Conservation (phyloP, 192 early-diverging fungal genomes). For the Podila minutissima region DNA sequence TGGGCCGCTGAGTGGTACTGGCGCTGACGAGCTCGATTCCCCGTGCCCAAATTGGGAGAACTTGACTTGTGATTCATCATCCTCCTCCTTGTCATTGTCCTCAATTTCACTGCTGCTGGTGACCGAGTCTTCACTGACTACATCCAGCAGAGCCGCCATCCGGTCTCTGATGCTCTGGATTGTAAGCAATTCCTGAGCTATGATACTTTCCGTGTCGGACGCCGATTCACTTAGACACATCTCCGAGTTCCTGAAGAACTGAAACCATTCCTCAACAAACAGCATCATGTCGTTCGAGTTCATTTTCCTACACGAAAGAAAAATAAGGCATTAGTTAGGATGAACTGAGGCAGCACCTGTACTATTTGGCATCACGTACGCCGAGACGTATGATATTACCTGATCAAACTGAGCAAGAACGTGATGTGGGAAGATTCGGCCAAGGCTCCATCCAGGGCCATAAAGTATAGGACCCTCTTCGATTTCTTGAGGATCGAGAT, state of each 20-base stretch:
- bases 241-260: slow-evolving; percentile 14
- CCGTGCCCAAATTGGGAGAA: background rate
- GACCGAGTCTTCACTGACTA: slow-evolving; percentile 41
- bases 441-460: slow-evolving; percentile 60
- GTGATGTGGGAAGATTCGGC: slow-evolving; percentile 43
- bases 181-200: slow-evolving; percentile 17
- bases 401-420: slow-evolving; percentile 50
- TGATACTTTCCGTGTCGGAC: background rate
- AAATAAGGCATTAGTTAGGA: too few relatives aligned
- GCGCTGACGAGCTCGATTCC: background rate
- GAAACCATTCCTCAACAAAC: slow-evolving; percentile 41
- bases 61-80: background rate
- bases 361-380: too few relatives aligned
- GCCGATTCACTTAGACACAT: background rate
- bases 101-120: slow-evolving; percentile 34
- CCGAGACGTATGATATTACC: slow-evolving; percentile 24
- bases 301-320: slow-evolving; percentile 28
- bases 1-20: background rate
- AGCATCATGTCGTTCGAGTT: slow-evolving; percentile 45
- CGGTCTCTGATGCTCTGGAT: slow-evolving; percentile 31
- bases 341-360: too few relatives aligned
- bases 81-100: slow-evolving; percentile 9
- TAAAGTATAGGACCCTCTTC: slow-evolving; percentile 72
- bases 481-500: slow-evolving; percentile 61
- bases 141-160: slow-evolving; percentile 22